These are phyloP conservation scores for Fusarium sp. DNA, from an alignment of 2,329 filamentous ascomycete genomes.

Conservation along the genomic window DNA sequence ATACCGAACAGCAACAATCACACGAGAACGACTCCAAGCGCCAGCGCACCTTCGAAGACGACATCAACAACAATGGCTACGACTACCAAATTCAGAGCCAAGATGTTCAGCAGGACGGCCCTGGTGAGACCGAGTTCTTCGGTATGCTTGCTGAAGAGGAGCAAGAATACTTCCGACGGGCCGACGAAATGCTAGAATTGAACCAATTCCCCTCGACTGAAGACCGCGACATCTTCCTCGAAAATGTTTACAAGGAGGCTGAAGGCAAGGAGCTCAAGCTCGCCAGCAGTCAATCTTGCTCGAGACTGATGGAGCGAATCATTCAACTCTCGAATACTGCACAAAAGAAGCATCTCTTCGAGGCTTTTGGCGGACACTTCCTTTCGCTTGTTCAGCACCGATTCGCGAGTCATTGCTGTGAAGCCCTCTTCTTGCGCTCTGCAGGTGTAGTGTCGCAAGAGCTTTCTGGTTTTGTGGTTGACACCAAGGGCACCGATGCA, in stretches of 20 bases:
- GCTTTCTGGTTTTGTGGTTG: conserved; percentile 62
- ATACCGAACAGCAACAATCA: conserved; percentile 36
- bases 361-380: conserved; percentile 87
- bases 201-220: conserved; percentile 87
- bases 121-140: conserved; percentile 80
- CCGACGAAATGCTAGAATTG: conserved; percentile 88
- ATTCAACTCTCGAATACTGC: conserved; percentile 81
- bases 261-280: conserved; percentile 95
- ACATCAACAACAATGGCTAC: conserved; percentile 37
- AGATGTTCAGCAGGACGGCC: conserved; percentile 43
- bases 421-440: conserved; percentile 87
- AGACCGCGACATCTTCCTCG: conserved; percentile 76
- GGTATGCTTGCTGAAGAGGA: conserved; percentile 93
- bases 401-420: conserved; percentile 97
- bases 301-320: conserved; percentile 89
- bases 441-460: conserved; percentile 84
- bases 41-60: conserved; percentile 42
- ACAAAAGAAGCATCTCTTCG: conserved; percentile 89
- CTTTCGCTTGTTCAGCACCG: conserved; percentile 91
- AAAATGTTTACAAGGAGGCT: conserved; percentile 87
- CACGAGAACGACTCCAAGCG: conserved; percentile 43
- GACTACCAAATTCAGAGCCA: conserved; percentile 41
- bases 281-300: conserved; percentile 95
- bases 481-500: conserved; percentile 57
- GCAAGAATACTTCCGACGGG: conserved; percentile 93